Percentiles rank a stretch among this genome's conserved stretches.
phyloP scores from a whole-genome alignment of 1,139 yeast species.

The Candida sanyaensis region DNA sequence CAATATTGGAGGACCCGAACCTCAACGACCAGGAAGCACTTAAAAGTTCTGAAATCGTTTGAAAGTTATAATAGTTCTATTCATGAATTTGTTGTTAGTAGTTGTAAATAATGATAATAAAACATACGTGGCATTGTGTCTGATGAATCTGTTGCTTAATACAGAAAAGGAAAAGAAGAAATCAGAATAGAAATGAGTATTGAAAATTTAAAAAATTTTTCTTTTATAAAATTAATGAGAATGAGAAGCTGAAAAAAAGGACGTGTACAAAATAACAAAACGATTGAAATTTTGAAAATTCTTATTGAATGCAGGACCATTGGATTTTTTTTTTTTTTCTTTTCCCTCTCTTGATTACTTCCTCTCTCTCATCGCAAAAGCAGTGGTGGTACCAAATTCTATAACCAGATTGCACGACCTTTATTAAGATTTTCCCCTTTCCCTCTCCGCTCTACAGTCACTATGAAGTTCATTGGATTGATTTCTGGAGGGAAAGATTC shows the following conservation, averaged over 20 bases:
- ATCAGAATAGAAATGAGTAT: conserved; percentile 1
- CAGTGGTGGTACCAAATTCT: neutral
- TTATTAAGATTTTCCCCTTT: neutral
- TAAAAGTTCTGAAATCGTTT: conserved; percentile 18
- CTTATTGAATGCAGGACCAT: neutral
- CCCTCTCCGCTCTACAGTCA: neutral
- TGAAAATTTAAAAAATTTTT: conserved; percentile 13
- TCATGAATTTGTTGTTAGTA: conserved; percentile 2
- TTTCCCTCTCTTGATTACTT: too few relatives aligned
- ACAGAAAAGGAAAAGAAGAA: conserved; percentile 7
- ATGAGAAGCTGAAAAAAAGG: neutral
- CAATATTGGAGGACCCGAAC: conserved; percentile 71
- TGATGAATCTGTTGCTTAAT: conserved; percentile 11
- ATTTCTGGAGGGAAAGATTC: conserved; percentile 97
- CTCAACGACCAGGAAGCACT: conserved; percentile 35
- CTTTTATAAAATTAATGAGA: neutral
- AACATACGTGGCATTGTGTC: conserved; percentile 60
- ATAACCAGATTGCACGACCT: conserved; percentile 3
- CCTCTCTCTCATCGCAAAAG: too few relatives aligned
- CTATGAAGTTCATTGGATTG: conserved; percentile 88
- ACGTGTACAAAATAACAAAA: conserved; percentile 5
- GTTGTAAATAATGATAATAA: conserved; percentile 10
- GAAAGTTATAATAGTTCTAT: conserved; percentile 7
- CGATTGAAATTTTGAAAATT: neutral
- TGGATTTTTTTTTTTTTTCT: neutral